phyloP scores from a whole-genome alignment of 2,329 filamentous ascomycete genomes.

The Huntiella decipiens region DNA sequence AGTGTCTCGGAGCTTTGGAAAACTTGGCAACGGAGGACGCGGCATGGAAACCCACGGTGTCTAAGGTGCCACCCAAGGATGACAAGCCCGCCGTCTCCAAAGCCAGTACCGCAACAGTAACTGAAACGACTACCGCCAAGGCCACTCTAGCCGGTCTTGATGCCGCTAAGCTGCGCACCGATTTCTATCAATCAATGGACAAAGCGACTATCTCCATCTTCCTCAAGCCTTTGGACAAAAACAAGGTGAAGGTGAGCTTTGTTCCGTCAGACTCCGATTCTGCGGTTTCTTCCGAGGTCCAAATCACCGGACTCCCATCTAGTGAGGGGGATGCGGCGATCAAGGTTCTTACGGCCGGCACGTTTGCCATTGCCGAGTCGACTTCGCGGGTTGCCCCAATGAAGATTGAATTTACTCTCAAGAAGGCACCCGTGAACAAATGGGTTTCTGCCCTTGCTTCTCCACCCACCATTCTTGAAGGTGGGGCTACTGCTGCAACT shows the following conservation, averaged over 20 bases:
- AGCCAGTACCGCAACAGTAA: slow-evolving; percentile 1
- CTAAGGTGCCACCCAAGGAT: slow-evolving; percentile 11
- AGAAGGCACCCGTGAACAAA: slow-evolving; percentile 48
- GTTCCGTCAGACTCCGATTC: slow-evolving; percentile 12
- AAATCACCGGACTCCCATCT: slow-evolving; percentile 4
- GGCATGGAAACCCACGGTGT: slow-evolving; percentile 26
- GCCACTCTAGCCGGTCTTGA: slow-evolving; percentile 11
- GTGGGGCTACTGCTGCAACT: slow-evolving; percentile 16
- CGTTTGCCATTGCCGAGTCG: slow-evolving; percentile 24
- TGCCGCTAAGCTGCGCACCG: slow-evolving; percentile 12
- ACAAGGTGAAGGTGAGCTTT: slow-evolving; percentile 20
- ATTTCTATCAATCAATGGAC: slow-evolving; percentile 13
- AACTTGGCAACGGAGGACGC: slow-evolving; percentile 25
- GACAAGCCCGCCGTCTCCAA: not conserved
- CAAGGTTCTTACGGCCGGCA: slow-evolving; percentile 1
- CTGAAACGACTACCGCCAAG: not conserved
- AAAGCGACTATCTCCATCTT: slow-evolving; percentile 23
- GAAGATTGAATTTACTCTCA: slow-evolving; percentile 61
- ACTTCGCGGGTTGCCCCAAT: slow-evolving; percentile 49
- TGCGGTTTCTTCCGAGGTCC: not conserved
- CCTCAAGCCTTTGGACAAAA: slow-evolving; percentile 24
- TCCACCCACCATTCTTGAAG: not conserved
- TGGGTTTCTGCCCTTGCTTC: slow-evolving; percentile 29
- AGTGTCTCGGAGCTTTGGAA: slow-evolving; percentile 27
- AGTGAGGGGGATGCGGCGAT: slow-evolving; percentile 1